phyloP scores from a whole-genome alignment of 805 yeast species.

The Ogataea chonburiensis region DNA sequence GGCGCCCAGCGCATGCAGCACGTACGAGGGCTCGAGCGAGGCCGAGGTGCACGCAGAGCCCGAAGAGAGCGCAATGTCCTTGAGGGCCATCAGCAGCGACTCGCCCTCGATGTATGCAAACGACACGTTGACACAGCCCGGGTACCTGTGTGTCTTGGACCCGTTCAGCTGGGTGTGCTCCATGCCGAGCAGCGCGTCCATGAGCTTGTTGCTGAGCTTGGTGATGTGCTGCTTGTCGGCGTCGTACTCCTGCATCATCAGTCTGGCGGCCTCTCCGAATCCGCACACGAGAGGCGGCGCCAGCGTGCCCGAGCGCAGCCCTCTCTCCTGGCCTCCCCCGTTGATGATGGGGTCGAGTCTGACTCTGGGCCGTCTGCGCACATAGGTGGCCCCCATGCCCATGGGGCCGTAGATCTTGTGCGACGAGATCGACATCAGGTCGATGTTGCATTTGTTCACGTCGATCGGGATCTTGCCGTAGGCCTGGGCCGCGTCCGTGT shows the following conservation, averaged over 20 bases:
- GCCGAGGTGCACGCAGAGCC: slow-evolving; percentile 99
- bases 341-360: slow-evolving; percentile 91
- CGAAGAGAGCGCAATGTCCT: slow-evolving; percentile 92
- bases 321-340: slow-evolving; percentile 99
- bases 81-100: slow-evolving; percentile 93
- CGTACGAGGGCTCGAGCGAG: slow-evolving; percentile 95
- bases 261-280: slow-evolving; percentile 94
- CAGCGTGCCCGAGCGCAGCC: slow-evolving; percentile 92
- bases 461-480: slow-evolving; percentile 91
- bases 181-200: slow-evolving; percentile 68
- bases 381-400: slow-evolving; percentile 94
- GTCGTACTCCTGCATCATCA: slow-evolving; percentile 69
- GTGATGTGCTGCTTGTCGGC: slow-evolving; percentile 72
- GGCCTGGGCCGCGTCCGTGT: slow-evolving; percentile 97
- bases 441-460: slow-evolving; percentile 91
- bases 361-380: slow-evolving; percentile 97
- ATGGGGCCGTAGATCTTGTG: slow-evolving; percentile 98
- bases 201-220: slow-evolving; percentile 69
- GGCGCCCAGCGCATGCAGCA: slow-evolving; percentile 93
- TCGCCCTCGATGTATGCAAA: slow-evolving; percentile 99
- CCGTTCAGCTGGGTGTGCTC: slow-evolving; percentile 93
- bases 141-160: slow-evolving; percentile 66
- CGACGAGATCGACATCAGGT: slow-evolving; percentile 88
- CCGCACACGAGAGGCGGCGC: slow-evolving; percentile 97
- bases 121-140: slow-evolving; percentile 95